phyloP scores from a whole-genome alignment of 495 filamentous ascomycete species.

The Viridothelium virens region DNA sequence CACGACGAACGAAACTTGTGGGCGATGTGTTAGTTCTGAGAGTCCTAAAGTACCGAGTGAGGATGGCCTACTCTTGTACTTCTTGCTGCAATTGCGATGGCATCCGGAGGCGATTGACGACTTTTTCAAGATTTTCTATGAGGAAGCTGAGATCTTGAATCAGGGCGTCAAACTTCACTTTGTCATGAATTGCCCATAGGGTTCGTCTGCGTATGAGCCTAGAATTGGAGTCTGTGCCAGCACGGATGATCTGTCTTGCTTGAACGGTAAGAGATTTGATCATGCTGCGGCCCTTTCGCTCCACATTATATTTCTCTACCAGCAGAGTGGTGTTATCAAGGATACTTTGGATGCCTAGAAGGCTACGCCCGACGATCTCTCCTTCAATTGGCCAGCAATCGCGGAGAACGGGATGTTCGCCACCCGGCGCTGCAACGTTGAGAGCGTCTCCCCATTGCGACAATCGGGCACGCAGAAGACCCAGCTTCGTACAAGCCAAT shows the following conservation, averaged over 20 bases:
- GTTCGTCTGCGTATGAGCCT: background rate
- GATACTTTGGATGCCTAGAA: background rate
- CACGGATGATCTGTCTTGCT: background rate
- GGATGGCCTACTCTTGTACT: too few relatives aligned
- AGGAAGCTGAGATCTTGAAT: constrained; percentile 16
- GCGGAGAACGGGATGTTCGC: too few relatives aligned
- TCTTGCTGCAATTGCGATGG: background rate
- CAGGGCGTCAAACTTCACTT: background rate
- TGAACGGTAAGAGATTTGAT: background rate
- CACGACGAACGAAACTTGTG: too few relatives aligned
- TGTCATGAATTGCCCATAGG: background rate
- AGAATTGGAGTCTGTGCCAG: too few relatives aligned
- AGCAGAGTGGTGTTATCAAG: background rate
- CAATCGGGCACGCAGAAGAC: too few relatives aligned
- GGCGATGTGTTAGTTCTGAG: too few relatives aligned
- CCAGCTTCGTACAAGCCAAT: too few relatives aligned
- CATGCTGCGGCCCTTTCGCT: background rate
- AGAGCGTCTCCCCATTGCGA: too few relatives aligned
- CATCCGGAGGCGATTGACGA: constrained; percentile 15
- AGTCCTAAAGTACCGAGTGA: too few relatives aligned
- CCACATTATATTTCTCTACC: background rate
- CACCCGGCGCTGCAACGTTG: too few relatives aligned
- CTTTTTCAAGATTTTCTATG: constrained; percentile 13
- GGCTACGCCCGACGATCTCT: too few relatives aligned
- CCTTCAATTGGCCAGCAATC: too few relatives aligned